These are phyloP conservation scores for Petrea volubilis DNA, from an alignment of 257 asterid genomes.

Conservation along the genomic window DNA sequence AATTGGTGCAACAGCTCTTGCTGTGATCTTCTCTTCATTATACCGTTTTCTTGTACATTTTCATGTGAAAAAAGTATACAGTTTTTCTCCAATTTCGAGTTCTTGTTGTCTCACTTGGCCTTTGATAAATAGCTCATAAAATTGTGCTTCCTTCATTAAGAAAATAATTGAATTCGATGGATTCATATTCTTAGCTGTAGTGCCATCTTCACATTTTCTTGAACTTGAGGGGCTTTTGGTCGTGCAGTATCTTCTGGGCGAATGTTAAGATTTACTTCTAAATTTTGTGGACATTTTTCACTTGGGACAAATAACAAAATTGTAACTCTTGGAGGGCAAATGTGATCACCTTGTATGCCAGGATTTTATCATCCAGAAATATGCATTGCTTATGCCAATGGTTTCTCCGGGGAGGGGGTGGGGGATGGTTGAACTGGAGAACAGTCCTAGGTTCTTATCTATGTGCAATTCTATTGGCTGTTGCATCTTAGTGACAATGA, in stretches of 20 bases:
- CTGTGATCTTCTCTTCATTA: no score
- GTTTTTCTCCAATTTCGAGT: neutral
- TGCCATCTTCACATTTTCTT: neutral
- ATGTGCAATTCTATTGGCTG: neutral
- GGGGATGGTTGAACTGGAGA: neutral
- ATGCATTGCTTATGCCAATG: neutral
- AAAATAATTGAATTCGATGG: neutral
- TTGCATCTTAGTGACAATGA: neutral
- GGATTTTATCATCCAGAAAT: neutral
- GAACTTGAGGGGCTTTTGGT: neutral
- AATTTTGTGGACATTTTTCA: neutral
- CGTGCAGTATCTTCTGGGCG: neutral
- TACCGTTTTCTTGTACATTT: neutral
- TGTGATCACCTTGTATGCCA: neutral
- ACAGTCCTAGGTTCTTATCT: neutral
- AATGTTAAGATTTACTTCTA: slow-evolving; percentile 6
- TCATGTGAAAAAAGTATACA: neutral
- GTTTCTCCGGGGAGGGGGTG: neutral
- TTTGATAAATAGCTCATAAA: neutral
- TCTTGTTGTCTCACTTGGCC: neutral
- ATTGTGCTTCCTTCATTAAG: neutral
- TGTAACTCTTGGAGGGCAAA: neutral
- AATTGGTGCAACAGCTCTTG: neutral
- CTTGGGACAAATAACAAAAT: neutral
- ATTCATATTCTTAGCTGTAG: neutral